These are phyloP conservation scores for Beta corolliflora DNA, from an alignment of 179 eudicot species.

Conservation along the genomic window DNA sequence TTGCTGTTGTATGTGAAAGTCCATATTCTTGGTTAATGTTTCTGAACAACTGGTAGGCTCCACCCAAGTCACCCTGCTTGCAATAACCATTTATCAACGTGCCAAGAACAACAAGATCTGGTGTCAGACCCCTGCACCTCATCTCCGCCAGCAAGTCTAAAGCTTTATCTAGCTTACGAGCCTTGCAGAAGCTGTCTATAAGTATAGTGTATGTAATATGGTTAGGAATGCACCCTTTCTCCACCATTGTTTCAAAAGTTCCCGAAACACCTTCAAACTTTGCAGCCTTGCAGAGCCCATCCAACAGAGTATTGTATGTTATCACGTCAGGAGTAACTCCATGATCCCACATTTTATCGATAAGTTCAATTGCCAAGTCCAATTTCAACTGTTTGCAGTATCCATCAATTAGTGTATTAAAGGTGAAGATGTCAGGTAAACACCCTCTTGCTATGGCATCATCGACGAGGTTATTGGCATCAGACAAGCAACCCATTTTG, in stretches of 20 bases:
- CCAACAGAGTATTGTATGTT: conserved; percentile 76
- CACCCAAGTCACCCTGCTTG: conserved; percentile 62
- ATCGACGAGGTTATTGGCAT: conserved; percentile 64
- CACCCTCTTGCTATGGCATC: conserved; percentile 76
- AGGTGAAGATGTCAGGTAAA: conserved; percentile 81
- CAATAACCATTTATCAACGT: conserved; percentile 82
- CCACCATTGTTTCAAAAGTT: conserved; percentile 71
- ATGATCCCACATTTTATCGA: conserved; percentile 74
- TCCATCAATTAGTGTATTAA: conserved; percentile 87
- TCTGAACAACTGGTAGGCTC: conserved; percentile 64
- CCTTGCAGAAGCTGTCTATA: conserved; percentile 73
- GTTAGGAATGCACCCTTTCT: conserved; percentile 74
- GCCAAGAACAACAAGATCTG: conserved; percentile 69
- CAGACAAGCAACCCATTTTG: conserved; percentile 80
- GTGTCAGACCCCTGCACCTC: conserved; percentile 55
- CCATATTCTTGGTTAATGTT: conserved; percentile 49
- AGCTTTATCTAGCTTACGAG: conserved; percentile 59
- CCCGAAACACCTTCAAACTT: conserved; percentile 66
- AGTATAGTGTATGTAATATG: conserved; percentile 75
- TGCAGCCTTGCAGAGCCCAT: conserved; percentile 83
- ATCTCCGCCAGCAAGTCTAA: conserved; percentile 59
- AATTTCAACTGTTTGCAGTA: conserved; percentile 79
- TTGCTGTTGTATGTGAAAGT: conserved; percentile 57
- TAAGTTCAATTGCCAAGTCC: conserved; percentile 64
- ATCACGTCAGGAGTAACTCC: conserved; percentile 76